Percentiles rank a stretch among this genome's conserved stretches.
Conservation (phyloP, 495 filamentous ascomycete species). For the Penicillium ucsense region DNA sequence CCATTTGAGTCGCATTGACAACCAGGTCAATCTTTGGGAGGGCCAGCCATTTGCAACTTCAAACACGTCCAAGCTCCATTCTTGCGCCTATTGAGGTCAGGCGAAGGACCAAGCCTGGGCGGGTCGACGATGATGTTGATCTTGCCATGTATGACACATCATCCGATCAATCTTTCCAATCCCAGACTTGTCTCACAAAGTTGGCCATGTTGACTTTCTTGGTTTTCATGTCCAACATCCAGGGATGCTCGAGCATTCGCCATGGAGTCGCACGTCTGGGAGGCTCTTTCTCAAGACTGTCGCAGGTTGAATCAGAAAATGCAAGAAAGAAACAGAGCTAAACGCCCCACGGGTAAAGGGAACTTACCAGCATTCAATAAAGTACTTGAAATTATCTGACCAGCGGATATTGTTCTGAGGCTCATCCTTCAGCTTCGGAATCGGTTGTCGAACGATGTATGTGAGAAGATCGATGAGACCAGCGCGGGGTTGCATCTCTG, state of each 20-base stretch:
- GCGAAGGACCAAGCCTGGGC: background rate
- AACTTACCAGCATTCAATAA: constrained; percentile 97
- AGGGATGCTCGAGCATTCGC: constrained; percentile 98
- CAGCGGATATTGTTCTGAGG: constrained; percentile 69
- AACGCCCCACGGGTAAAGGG: background rate
- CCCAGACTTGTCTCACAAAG: constrained; percentile 90
- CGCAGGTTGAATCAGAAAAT: background rate
- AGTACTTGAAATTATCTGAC: constrained; percentile 97
- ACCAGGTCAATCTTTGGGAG: constrained; percentile 33
- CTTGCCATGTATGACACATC: background rate
- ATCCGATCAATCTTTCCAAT: constrained; percentile 56
- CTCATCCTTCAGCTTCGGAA: constrained; percentile 94
- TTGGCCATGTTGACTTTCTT: constrained; percentile 96
- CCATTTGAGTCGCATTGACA: constrained; percentile 32
- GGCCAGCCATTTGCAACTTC: constrained; percentile 32
- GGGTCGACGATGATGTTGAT: background rate
- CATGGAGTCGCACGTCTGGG: constrained; percentile 81
- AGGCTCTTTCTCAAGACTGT: constrained; percentile 87
- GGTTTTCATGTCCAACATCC: constrained; percentile 90
- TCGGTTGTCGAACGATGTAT: constrained; percentile 92
- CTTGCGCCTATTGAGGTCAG: constrained; percentile 11
- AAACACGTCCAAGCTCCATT: constrained; percentile 6
- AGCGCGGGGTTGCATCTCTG: constrained; percentile 78
- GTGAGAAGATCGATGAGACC: constrained; percentile 91
- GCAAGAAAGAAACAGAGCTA: constrained; percentile 1